Percentiles rank a stretch among this genome's conserved stretches.
Conservation (phyloP, 805 yeast genomes). For the Yamadazyma tumulicola region DNA sequence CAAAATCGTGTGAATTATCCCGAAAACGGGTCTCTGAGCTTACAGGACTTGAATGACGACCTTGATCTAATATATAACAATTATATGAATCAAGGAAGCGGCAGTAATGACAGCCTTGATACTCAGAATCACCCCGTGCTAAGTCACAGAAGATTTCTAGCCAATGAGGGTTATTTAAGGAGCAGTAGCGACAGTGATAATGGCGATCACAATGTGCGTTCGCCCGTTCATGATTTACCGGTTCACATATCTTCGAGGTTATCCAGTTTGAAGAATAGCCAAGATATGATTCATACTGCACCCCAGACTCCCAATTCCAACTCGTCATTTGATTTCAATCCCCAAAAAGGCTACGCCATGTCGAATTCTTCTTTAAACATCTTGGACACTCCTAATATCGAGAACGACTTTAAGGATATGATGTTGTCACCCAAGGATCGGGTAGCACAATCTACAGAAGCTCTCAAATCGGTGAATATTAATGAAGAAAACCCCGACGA, state of each 20-base stretch:
- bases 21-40: conserved; percentile 1
- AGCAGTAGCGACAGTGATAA: conserved; percentile 4
- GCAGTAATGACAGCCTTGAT: conserved; percentile 27
- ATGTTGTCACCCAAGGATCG: conserved; percentile 13
- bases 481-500: conserved; percentile 2
- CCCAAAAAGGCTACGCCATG: conserved; percentile 19
- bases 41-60: conserved; percentile 16
- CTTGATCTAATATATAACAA: conserved; percentile 24
- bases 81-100: conserved; percentile 13
- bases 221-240: conserved; percentile 7
- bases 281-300: conserved; percentile 18
- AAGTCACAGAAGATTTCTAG: not conserved
- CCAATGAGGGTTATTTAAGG: not conserved
- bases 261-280: conserved; percentile 18
- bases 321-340: conserved; percentile 31
- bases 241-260: conserved; percentile 24
- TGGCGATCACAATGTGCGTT: not conserved
- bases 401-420: conserved; percentile 17
- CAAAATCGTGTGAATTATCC: conserved; percentile 6
- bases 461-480: conserved; percentile 8
- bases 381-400: conserved; percentile 26
- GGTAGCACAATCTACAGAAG: conserved; percentile 10
- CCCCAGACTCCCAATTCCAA: conserved; percentile 29
- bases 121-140: conserved; percentile 8
- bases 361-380: conserved; percentile 37